Evolutionary conservation across 2,329 filamentous ascomycete genomes (phyloP), one percentile per base, ranked within the genome.

Genomic region (Tetracladium maxilliforme): DNA sequence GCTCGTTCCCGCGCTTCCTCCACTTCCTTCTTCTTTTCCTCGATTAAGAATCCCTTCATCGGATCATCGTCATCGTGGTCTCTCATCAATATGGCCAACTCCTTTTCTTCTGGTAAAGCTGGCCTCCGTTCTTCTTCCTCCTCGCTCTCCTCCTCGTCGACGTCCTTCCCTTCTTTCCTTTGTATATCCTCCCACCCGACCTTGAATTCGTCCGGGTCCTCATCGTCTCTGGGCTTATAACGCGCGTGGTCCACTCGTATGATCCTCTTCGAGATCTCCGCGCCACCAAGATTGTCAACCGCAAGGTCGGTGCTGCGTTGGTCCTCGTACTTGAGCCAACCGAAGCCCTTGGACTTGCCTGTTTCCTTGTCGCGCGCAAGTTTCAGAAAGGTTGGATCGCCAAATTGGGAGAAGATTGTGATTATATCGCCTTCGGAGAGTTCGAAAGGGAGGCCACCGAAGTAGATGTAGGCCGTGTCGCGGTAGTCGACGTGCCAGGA

Each of bases 401-500:
- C 90, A 45, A 77, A 98, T 49, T 98, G 90, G 6, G 84, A 93
- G 59, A 95, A 98, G 32, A 98, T 92, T 8, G 86, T 86, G 37
- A 95, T 71, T 33, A 98, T 67, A 52, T 98, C 90, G 51, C 92
- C 92, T 57, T 98, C 90, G 24, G 83, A 84, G 20, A 98, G 66
- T 43, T 92, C 82, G 52, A 80, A 92, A 4, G 86, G 83, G 9
- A 98, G 66, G 15, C 87, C 87, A 44, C 92, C 92, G 39, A 98
- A 86, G 61, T 94, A 93, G 47, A 98, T 61, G 51, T 87, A 98
- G 31, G 90, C 92, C 3, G 90, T 95, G 56, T 92, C 90, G 54
- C 83, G 81, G 55, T 95, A 98, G 58, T 98, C 92, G 48, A 78
- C 76, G 49, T 95, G 87, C 87, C 87, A 95, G 29, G 87, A 94